Percentiles rank a stretch among this genome's conserved stretches.
Evolutionary conservation across 345 rosid species (phyloP).

Genomic region (Aquilaria yunnanensis): DNA sequence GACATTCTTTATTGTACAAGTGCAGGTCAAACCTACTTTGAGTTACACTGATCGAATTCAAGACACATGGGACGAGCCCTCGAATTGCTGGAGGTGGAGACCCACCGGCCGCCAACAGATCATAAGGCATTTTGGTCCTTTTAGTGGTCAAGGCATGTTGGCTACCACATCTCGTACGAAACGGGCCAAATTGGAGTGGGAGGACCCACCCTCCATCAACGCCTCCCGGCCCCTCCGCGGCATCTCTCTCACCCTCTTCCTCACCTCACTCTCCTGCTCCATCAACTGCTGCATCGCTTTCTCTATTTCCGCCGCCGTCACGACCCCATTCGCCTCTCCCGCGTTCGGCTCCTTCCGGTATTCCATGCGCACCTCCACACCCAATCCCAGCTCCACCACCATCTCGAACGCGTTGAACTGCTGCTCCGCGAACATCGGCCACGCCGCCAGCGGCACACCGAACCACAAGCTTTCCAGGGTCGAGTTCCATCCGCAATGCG

Average conservation of each 20-base stretch:
- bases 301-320: conserved; percentile 28
- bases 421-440: conserved; percentile 52
- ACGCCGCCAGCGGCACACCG: conserved; percentile 39
- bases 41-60: too few species aligned
- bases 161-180: conserved; percentile 19
- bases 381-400: conserved; percentile 36
- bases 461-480: conserved; percentile 42
- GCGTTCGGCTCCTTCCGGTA: conserved; percentile 16
- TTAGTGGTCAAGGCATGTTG: neutral
- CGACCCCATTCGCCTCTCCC: neutral
- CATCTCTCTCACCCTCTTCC: conserved; percentile 27
- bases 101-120: too few species aligned
- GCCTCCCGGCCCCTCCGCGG: conserved; percentile 23
- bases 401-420: conserved; percentile 41
- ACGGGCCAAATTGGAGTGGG: conserved; percentile 14
- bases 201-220: conserved; percentile 32
- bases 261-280: conserved; percentile 22
- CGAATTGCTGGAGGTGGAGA: too few species aligned
- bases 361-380: conserved; percentile 40
- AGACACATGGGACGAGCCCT: too few species aligned
- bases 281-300: conserved; percentile 25
- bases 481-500: conserved; percentile 73
- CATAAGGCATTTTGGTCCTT: too few species aligned
- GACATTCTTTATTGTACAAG: too few species aligned
- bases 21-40: too few species aligned